Conservation (phyloP, 768 basidiomycete genomes). For the Scleroderma bovista region DNA sequence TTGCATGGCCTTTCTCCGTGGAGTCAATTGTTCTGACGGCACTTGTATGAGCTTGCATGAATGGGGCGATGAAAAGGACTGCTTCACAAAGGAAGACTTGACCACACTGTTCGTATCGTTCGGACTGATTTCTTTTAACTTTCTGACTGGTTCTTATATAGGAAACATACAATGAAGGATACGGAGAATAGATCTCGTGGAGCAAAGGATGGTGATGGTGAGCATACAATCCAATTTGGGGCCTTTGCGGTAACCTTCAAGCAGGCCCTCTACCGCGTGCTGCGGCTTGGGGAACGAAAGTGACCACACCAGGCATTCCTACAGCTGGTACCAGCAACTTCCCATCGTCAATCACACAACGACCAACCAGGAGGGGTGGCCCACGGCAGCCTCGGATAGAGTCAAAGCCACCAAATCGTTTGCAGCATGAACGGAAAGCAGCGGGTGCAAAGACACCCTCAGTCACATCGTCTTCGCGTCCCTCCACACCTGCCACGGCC, state of each 20-base stretch:
- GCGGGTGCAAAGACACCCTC: slow-evolving; percentile 40
- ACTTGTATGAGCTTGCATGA: slow-evolving; percentile 95
- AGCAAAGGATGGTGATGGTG: slow-evolving; percentile 57
- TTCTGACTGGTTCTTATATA: slow-evolving; percentile 23
- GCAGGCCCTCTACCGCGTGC: slow-evolving; percentile 57
- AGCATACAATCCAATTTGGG: background rate
- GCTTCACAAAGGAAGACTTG: slow-evolving; percentile 94
- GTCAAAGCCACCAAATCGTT: slow-evolving; percentile 29
- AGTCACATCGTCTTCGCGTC: slow-evolving; percentile 49
- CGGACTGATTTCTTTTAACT: background rate
- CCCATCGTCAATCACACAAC: slow-evolving; percentile 26
- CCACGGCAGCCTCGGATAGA: slow-evolving; percentile 47
- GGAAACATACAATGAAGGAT: slow-evolving; percentile 91
- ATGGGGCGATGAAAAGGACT: slow-evolving; percentile 98
- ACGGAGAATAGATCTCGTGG: slow-evolving; percentile 64
- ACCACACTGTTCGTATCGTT: slow-evolving; percentile 69
- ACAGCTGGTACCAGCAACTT: slow-evolving; percentile 10
- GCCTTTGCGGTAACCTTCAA: slow-evolving; percentile 5
- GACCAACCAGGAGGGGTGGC: slow-evolving; percentile 40
- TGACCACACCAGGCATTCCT: slow-evolving; percentile 18
- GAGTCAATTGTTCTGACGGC: slow-evolving; percentile 77
- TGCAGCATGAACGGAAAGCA: slow-evolving; percentile 40
- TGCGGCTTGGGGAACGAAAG: slow-evolving; percentile 58
- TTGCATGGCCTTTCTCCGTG: slow-evolving; percentile 91
- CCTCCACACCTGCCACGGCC: slow-evolving; percentile 45